These are phyloP conservation scores for Eimeria necatrix DNA, from an alignment of 169 alveolate species.

Conservation along the genomic window DNA sequence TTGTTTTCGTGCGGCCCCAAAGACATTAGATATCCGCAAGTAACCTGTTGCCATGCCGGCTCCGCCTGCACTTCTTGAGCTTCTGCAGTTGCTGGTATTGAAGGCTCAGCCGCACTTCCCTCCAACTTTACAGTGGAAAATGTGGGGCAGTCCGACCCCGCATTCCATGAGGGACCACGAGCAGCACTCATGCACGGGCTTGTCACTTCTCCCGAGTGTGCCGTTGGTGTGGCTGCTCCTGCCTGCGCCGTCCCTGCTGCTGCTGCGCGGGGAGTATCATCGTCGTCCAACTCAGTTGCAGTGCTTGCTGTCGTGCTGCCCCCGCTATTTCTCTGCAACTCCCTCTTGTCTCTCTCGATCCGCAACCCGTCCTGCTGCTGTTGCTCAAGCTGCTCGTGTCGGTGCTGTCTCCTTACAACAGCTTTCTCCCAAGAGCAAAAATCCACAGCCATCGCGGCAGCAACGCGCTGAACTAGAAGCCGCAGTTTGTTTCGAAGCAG, in stretches of 20 bases:
- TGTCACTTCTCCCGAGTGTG: not conserved
- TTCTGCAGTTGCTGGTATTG: slow-evolving; percentile 49
- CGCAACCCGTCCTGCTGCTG: slow-evolving; percentile 48
- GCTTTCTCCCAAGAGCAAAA: slow-evolving; percentile 61
- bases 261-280: not conserved
- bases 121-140: not conserved
- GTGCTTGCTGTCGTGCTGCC: slow-evolving; percentile 62
- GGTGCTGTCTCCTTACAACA: slow-evolving; percentile 24
- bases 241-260: slow-evolving; percentile 24
- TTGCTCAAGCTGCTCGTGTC: slow-evolving; percentile 7
- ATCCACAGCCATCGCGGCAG: slow-evolving; percentile 49
- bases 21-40: slow-evolving; percentile 77
- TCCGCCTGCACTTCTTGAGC: slow-evolving; percentile 37
- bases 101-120: not conserved
- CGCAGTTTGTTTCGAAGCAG: slow-evolving; percentile 69
- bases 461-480: slow-evolving; percentile 61
- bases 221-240: not conserved
- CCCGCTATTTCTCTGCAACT: slow-evolving; percentile 46
- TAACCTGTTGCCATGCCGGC: slow-evolving; percentile 74
- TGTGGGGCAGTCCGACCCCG: slow-evolving; percentile 27
- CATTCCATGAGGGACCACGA: not conserved
- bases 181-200: not conserved
- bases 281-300: slow-evolving; percentile 41
- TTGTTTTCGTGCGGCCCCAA: slow-evolving; percentile 72
- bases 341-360: slow-evolving; percentile 9